Evolutionary conservation across 768 basidiomycete species (phyloP).

Genomic region (Pleurotus ostreatus): DNA sequence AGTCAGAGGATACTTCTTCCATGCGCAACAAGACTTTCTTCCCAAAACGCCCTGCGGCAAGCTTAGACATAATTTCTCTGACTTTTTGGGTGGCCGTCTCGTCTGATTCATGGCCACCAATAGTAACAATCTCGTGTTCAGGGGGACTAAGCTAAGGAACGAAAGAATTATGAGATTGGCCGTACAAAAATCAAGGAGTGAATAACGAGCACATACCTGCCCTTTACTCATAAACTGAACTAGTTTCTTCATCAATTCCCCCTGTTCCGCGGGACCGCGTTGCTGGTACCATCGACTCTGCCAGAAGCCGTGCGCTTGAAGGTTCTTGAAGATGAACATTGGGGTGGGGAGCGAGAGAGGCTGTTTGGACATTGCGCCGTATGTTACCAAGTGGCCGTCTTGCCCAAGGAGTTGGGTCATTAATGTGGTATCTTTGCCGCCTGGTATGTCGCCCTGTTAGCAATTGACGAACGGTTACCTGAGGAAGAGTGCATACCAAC

Average conservation of each 20-base stretch:
- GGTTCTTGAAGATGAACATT: conserved; percentile 80
- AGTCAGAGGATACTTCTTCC: conserved; percentile 16
- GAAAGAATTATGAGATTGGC: conserved; percentile 6
- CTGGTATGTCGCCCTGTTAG: conserved; percentile 1
- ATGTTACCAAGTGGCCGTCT: conserved; percentile 75
- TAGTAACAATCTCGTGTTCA: conserved; percentile 61
- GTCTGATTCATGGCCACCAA: conserved; percentile 35
- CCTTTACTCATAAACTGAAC: conserved; percentile 49
- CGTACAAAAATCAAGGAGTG: neutral
- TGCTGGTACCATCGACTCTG: conserved; percentile 66
- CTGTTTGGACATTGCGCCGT: conserved; percentile 87
- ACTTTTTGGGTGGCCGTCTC: conserved; percentile 40
- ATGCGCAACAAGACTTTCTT: conserved; percentile 41
- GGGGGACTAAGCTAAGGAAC: conserved; percentile 57
- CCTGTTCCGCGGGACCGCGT: conserved; percentile 44
- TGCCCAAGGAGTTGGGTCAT: conserved; percentile 69
- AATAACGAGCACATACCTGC: conserved; percentile 35
- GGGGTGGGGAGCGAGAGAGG: conserved; percentile 76
- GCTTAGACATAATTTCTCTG: conserved; percentile 40
- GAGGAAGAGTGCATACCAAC: conserved; percentile 29
- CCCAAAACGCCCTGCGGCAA: conserved; percentile 32
- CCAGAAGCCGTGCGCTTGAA: conserved; percentile 77
- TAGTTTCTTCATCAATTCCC: conserved; percentile 46
- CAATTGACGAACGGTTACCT: neutral
- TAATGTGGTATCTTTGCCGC: conserved; percentile 62